Evolutionary conservation across 2,329 filamentous ascomycete species (phyloP), one percentile per base, ranked within the genome.

Genomic region (Claviceps monticola): DNA sequence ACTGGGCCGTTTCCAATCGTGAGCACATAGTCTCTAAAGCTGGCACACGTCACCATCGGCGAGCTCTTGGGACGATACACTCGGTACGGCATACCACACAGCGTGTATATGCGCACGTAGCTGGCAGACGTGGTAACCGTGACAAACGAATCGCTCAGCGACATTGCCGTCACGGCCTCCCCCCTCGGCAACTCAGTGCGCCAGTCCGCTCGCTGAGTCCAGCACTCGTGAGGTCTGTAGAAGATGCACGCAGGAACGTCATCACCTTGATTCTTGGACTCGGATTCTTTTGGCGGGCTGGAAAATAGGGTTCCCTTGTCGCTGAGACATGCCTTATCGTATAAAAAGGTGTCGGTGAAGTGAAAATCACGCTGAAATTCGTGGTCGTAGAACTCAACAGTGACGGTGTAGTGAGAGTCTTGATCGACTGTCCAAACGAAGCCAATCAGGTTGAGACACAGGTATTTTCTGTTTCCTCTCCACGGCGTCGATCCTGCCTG

Each of bases 361-460:
- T 97, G 93, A 61, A 96, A 96, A 65, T 97, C 89, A 47, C 91
- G 80, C 64, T 95, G 86, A 54, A 86, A 83, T 59, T 95, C 89
- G 53, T 89, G 85, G 66, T 98, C 94, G 65, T 97, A 96, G 65
- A 98, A 98, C 61, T 97, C 93, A 2, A 97, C 90, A 0, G 90
- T 96, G 11, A 98, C 84, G 1, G 93, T 98, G 64, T 97, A 82
- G 60, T 91, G 85, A 0, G 85, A 86, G 62, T 96, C 90, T 67
- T 98, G 93, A 59, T 95, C 87, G 17, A 98, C 88, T 0, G 91
- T 97, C 88, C 93, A 98, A 8, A 96, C 87, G 62, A 94, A 93
- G 1, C 94, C 93, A 50, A 90, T 87, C 54, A 98, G 72, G 63
- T 97, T 97, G 42, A 97, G 78, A 62, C 88, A 95, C 1, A 98